Percentiles rank a stretch among this genome's conserved stretches.
Evolutionary conservation across 495 filamentous ascomycete species (phyloP).

Genomic region (Trichoderma gamsii): DNA sequence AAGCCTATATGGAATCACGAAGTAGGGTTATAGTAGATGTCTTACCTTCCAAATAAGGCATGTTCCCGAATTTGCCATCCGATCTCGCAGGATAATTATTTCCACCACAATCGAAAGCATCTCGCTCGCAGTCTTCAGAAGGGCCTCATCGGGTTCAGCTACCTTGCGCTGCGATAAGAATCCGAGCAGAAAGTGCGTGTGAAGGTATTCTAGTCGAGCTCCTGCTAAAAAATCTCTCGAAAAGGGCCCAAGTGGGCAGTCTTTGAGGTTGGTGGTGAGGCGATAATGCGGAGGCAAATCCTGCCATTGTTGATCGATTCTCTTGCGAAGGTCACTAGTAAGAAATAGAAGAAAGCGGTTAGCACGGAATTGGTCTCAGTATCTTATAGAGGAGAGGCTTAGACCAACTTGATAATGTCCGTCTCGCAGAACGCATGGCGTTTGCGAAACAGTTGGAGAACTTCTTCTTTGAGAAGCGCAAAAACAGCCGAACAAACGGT

Average conservation of each 20-base stretch:
- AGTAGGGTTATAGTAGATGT: background rate
- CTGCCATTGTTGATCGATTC: slow-evolving; percentile 1
- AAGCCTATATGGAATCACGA: background rate
- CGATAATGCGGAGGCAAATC: slow-evolving; percentile 8
- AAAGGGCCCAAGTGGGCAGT: slow-evolving; percentile 2
- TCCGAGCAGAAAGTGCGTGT: slow-evolving; percentile 36
- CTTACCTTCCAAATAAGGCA: slow-evolving; percentile 40
- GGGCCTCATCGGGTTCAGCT: slow-evolving; percentile 29
- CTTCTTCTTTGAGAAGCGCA: slow-evolving; percentile 36
- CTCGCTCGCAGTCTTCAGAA: slow-evolving; percentile 30
- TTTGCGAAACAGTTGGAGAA: slow-evolving; percentile 35
- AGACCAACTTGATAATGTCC: background rate
- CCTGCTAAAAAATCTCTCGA: slow-evolving; percentile 22
- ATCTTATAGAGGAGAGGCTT: background rate
- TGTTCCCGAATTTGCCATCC: slow-evolving; percentile 36
- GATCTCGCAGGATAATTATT: slow-evolving; percentile 33
- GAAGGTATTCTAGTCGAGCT: slow-evolving; percentile 36
- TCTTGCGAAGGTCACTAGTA: background rate
- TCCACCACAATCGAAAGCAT: slow-evolving; percentile 37
- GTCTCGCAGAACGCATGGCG: slow-evolving; percentile 16
- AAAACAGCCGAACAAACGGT: slow-evolving; percentile 38
- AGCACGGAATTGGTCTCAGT: background rate
- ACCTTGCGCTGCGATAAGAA: slow-evolving; percentile 29
- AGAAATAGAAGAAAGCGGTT: background rate
- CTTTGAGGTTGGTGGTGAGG: slow-evolving; percentile 11